Percentiles rank a stretch among this genome's conserved stretches.
phyloP scores from a whole-genome alignment of 2,329 filamentous ascomycete genomes.

The Alternaria arbusti region DNA sequence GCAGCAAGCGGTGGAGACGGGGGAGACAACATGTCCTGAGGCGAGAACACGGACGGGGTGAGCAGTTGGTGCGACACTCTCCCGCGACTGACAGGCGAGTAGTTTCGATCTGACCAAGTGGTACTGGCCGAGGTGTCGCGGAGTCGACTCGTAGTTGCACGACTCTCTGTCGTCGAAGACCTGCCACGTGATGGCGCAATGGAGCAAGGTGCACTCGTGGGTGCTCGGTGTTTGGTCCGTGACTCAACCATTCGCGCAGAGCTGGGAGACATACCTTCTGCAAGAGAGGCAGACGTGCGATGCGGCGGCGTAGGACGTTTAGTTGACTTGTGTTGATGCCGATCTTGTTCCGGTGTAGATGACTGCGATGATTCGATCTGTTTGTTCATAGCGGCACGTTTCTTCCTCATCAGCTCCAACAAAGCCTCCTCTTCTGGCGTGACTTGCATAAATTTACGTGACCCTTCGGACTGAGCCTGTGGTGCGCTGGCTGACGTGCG shows the following conservation, averaged over 20 bases:
- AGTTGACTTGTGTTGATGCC: constrained; percentile 24
- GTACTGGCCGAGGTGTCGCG: constrained; percentile 41
- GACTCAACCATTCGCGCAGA: constrained; percentile 28
- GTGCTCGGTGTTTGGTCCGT: constrained; percentile 21
- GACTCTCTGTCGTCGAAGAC: constrained; percentile 21
- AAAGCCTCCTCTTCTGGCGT: constrained; percentile 58
- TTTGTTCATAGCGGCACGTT: constrained; percentile 56
- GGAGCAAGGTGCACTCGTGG: constrained; percentile 27
- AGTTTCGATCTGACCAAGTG: constrained; percentile 21
- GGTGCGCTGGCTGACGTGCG: constrained; percentile 45
- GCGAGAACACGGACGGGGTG: constrained; percentile 38
- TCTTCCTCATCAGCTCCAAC: constrained; percentile 58
- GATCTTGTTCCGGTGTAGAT: constrained; percentile 43
- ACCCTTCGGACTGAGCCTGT: constrained; percentile 34
- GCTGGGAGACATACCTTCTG: constrained; percentile 36
- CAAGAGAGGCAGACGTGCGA: constrained; percentile 36
- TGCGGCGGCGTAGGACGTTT: constrained; percentile 14
- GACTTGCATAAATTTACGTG: constrained; percentile 54
- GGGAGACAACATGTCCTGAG: constrained; percentile 40
- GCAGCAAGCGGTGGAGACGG: constrained; percentile 32
- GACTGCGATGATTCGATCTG: constrained; percentile 45
- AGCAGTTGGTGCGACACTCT: constrained; percentile 29
- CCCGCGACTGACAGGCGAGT: constrained; percentile 19
- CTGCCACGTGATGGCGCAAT: constrained; percentile 36
- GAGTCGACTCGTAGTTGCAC: constrained; percentile 26